A percentile compares a stretch with the other conserved stretches of the same genome.
Conservation (phyloP, 2,329 filamentous ascomycete species). For the Pyrenochaeta sp. region DNA sequence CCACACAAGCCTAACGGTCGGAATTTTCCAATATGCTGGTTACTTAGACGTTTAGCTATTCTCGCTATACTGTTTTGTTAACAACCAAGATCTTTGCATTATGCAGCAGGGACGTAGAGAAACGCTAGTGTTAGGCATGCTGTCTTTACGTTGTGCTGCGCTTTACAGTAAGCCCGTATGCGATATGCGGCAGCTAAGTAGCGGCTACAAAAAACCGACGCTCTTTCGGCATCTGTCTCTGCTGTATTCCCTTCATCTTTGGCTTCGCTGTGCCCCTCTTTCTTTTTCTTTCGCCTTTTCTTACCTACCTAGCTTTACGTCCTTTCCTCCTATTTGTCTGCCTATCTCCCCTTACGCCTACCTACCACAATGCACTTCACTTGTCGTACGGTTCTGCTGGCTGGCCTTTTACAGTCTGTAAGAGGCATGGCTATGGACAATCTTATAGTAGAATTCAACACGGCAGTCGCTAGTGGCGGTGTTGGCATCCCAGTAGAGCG, state of each 20-base stretch:
- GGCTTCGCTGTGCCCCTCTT: no score
- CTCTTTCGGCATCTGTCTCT: no score
- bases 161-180: not conserved
- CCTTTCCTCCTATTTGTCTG: no score
- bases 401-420: not conserved
- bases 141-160: not conserved
- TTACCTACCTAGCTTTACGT: no score
- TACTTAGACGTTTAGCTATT: no score
- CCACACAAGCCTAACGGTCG: no score
- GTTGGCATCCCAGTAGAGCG: not conserved
- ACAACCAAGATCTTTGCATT: not conserved
- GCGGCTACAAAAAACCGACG: no score
- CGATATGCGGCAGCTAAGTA: no score
- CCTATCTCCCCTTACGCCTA: not conserved
- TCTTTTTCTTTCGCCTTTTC: no score
- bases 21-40: no score
- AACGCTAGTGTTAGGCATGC: not conserved
- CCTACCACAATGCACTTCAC: not conserved
- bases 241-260: no score
- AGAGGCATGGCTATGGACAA: not conserved
- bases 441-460: constrained; percentile 1
- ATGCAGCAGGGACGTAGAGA: not conserved
- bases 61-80: not conserved
- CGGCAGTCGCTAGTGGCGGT: not conserved
- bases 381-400: not conserved